A percentile compares a stretch with the other conserved stretches of the same genome.
These are phyloP conservation scores for Yarrowia galli DNA, from an alignment of 1,139 yeast species.

Conservation along the genomic window DNA sequence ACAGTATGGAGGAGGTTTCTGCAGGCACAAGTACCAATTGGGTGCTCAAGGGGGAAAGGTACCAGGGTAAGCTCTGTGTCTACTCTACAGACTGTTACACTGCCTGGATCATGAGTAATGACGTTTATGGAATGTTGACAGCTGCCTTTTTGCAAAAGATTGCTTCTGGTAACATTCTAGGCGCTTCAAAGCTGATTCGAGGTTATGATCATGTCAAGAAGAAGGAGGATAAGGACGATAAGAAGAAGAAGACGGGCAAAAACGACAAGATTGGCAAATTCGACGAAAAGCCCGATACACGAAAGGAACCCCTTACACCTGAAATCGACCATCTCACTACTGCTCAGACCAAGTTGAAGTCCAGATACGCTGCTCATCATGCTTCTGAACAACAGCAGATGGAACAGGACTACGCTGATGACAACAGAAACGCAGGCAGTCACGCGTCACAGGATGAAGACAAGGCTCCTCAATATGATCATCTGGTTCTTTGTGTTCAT, in stretches of 20 bases:
- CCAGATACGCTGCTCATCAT: background rate
- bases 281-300: slow-evolving; percentile 4
- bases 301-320: background rate
- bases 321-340: background rate
- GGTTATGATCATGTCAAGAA: slow-evolving; percentile 35
- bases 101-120: slow-evolving; percentile 45
- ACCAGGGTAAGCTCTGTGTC: slow-evolving; percentile 44
- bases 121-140: slow-evolving; percentile 45
- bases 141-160: slow-evolving; percentile 43
- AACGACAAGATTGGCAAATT: slow-evolving; percentile 37
- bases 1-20: slow-evolving; percentile 31
- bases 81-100: slow-evolving; percentile 43
- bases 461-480: slow-evolving; percentile 61
- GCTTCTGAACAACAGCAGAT: slow-evolving; percentile 36
- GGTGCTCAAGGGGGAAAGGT: slow-evolving; percentile 44
- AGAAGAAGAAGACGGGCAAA: slow-evolving; percentile 31
- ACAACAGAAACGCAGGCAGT: slow-evolving; percentile 39
- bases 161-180: slow-evolving; percentile 43
- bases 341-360: background rate
- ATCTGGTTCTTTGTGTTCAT: slow-evolving; percentile 81
- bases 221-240: slow-evolving; percentile 13
- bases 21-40: slow-evolving; percentile 40
- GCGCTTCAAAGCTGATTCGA: slow-evolving; percentile 36
- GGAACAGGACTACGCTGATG: slow-evolving; percentile 43
- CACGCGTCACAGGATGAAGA: slow-evolving; percentile 48